phyloP scores from a whole-genome alignment of 768 basidiomycete genomes.

The Pleurotus tuoliensis region DNA sequence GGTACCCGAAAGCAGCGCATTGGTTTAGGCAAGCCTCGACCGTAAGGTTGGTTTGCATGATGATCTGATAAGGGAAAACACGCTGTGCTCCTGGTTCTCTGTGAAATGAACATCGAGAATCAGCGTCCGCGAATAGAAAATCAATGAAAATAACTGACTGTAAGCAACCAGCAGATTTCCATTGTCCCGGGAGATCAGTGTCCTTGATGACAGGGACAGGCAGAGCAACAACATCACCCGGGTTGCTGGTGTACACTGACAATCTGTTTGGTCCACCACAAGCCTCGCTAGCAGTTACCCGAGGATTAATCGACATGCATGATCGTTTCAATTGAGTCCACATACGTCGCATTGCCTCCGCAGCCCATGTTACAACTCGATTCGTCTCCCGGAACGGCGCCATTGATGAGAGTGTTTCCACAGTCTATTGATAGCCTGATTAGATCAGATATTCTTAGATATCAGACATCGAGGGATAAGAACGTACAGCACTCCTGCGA shows the following conservation, averaged over 20 bases:
- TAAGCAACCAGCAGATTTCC: conserved; percentile 65
- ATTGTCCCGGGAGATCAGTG: conserved; percentile 58
- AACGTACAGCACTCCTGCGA: conserved; percentile 43
- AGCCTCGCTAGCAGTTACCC: conserved; percentile 39
- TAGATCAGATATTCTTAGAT: background rate
- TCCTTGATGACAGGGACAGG: conserved; percentile 57
- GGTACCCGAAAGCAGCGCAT: conserved; percentile 69
- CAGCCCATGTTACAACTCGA: conserved; percentile 72
- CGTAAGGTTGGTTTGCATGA: conserved; percentile 59
- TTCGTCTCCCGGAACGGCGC: conserved; percentile 47
- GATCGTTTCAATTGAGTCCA: conserved; percentile 2
- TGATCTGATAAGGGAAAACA: conserved; percentile 59
- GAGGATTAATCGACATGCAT: background rate
- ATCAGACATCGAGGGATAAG: background rate
- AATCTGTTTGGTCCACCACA: conserved; percentile 75
- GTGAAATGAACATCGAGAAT: background rate
- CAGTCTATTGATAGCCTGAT: conserved; percentile 47
- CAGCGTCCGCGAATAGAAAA: background rate
- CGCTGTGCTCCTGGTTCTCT: conserved; percentile 47
- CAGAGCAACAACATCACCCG: conserved; percentile 42
- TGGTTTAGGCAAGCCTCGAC: conserved; percentile 61
- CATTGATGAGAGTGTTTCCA: conserved; percentile 59
- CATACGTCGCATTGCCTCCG: conserved; percentile 62
- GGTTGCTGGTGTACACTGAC: conserved; percentile 58
- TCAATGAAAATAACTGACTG: conserved; percentile 34